Percentiles rank a stretch among this genome's conserved stretches.
Conservation (phyloP, 306 rosid species). For the Rubus parviflorus region DNA sequence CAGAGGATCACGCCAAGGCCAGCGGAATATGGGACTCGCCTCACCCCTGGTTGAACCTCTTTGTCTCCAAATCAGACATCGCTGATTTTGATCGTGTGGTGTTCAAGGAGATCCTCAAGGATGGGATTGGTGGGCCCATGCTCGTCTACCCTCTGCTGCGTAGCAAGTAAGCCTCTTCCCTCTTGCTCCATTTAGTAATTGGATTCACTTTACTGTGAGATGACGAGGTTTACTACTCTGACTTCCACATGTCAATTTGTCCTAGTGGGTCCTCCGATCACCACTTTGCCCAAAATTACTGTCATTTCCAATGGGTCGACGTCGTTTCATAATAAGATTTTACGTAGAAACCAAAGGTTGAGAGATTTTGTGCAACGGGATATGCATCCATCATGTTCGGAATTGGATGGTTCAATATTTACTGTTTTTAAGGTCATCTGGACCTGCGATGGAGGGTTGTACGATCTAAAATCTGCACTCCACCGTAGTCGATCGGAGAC, state of each 20-base stretch:
- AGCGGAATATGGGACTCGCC: constrained; percentile 85
- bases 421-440: too few species aligned
- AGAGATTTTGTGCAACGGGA: neutral
- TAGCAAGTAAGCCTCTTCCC: constrained; percentile 45
- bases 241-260: neutral
- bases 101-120: constrained; percentile 63
- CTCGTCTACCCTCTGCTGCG: constrained; percentile 78
- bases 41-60: constrained; percentile 91
- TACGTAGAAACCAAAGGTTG: neutral
- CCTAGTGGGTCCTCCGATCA: too few species aligned
- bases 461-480: constrained; percentile 4
- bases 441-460: constrained; percentile 10
- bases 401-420: too few species aligned
- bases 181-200: neutral
- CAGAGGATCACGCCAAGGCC: constrained; percentile 66
- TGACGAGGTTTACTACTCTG: neutral
- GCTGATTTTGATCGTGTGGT: constrained; percentile 60
- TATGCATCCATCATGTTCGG: too few species aligned
- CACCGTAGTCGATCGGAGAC: constrained; percentile 16
- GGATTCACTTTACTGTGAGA: neutral
- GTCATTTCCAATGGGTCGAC: neutral
- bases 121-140: constrained; percentile 92
- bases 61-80: constrained; percentile 65
- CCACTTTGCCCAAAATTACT: neutral
- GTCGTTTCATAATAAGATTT: neutral